phyloP scores from a whole-genome alignment of 2,329 filamentous ascomycete species.

The Ceratocystis ficicola region DNA sequence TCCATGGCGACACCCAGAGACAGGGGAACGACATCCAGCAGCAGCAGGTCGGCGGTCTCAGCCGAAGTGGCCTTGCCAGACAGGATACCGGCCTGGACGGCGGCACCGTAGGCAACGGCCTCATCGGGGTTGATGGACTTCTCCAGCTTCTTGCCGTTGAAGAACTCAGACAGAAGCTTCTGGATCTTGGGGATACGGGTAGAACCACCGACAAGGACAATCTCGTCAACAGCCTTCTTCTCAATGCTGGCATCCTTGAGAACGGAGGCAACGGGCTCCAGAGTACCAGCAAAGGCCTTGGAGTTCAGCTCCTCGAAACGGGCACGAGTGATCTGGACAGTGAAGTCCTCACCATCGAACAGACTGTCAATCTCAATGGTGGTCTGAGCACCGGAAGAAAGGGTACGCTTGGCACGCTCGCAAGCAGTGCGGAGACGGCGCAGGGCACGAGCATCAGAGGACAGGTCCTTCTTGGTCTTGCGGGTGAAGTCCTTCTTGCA shows the following conservation, averaged over 20 bases:
- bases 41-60: slow-evolving; percentile 85
- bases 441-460: slow-evolving; percentile 77
- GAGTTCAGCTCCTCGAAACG: slow-evolving; percentile 98
- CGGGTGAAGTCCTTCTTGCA: slow-evolving; percentile 90
- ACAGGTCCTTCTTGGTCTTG: slow-evolving; percentile 72
- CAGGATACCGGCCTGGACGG: slow-evolving; percentile 96
- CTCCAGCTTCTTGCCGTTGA: slow-evolving; percentile 99
- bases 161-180: slow-evolving; percentile 98
- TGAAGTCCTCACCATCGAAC: slow-evolving; percentile 96
- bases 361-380: slow-evolving; percentile 98
- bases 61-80: slow-evolving; percentile 95
- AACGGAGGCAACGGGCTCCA: slow-evolving; percentile 92
- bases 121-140: slow-evolving; percentile 99
- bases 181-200: slow-evolving; percentile 98
- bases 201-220: slow-evolving; percentile 95
- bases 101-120: slow-evolving; percentile 96
- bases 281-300: slow-evolving; percentile 84
- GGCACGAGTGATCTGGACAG: slow-evolving; percentile 92
- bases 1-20: slow-evolving; percentile 99
- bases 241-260: slow-evolving; percentile 82
- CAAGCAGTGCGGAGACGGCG: slow-evolving; percentile 94
- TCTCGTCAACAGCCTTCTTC: slow-evolving; percentile 91
- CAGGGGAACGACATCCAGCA: slow-evolving; percentile 91
- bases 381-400: slow-evolving; percentile 94
- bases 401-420: slow-evolving; percentile 98